Evolutionary conservation across 768 basidiomycete genomes (phyloP).

Genomic region (Leccinellum luteum): DNA sequence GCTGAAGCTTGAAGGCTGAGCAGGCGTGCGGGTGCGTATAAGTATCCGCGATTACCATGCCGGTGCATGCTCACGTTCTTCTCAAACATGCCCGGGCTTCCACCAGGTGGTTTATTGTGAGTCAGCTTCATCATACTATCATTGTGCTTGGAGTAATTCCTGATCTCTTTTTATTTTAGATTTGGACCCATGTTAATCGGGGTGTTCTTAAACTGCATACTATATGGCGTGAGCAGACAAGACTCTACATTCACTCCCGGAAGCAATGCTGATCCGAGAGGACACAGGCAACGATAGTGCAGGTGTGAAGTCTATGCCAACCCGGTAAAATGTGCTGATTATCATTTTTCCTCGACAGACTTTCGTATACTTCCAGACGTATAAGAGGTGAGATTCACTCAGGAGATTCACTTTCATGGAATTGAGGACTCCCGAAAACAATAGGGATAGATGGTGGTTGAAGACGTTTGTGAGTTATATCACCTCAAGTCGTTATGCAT

Average conservation of each 20-base stretch:
- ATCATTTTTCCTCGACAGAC: constrained; percentile 26
- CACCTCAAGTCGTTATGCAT: background rate
- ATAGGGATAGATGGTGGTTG: constrained; percentile 46
- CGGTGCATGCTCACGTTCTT: background rate
- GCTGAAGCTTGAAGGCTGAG: background rate
- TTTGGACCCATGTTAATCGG: constrained; percentile 30
- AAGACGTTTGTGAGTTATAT: constrained; percentile 39
- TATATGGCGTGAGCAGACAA: constrained; percentile 13
- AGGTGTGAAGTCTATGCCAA: constrained; percentile 4
- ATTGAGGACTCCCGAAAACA: background rate
- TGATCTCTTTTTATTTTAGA: constrained; percentile 36
- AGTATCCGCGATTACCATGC: background rate
- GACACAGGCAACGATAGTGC: constrained; percentile 4
- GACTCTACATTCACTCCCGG: background rate
- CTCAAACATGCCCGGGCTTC: background rate
- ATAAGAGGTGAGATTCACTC: constrained; percentile 32
- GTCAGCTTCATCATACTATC: background rate
- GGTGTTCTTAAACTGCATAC: constrained; percentile 9
- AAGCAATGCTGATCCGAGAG: background rate
- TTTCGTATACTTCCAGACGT: constrained; percentile 39
- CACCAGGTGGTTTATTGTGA: background rate
- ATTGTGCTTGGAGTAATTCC: constrained; percentile 4
- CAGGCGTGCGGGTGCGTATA: background rate
- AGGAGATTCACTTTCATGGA: background rate
- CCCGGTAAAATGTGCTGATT: background rate